Conservation (phyloP, 495 filamentous ascomycete genomes). For the Hyaloscypha bicolor region DNA sequence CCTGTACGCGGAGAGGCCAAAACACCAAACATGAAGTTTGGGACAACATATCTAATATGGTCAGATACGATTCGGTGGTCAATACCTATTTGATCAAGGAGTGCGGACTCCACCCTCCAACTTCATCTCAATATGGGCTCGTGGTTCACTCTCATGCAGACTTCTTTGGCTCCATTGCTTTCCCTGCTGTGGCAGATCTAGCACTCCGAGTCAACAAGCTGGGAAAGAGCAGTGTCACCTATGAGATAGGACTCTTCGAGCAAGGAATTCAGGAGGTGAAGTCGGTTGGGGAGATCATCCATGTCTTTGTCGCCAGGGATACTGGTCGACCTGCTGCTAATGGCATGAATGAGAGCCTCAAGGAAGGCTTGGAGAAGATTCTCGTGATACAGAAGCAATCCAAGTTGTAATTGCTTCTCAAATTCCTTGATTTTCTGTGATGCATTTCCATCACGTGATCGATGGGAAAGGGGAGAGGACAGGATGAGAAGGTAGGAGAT, state of each 20-base stretch:
- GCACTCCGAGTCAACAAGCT: constrained; percentile 82
- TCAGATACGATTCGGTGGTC: constrained; percentile 77
- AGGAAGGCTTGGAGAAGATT: constrained; percentile 51
- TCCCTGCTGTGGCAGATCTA: constrained; percentile 80
- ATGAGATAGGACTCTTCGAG: constrained; percentile 89
- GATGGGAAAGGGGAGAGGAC: background rate
- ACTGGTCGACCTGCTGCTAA: constrained; percentile 62
- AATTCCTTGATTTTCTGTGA: background rate
- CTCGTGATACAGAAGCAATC: constrained; percentile 11
- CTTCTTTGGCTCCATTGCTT: constrained; percentile 83
- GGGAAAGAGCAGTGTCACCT: constrained; percentile 86
- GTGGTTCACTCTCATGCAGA: constrained; percentile 83
- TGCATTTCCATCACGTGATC: background rate
- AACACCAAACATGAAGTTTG: background rate
- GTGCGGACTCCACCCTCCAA: constrained; percentile 73
- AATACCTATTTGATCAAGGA: constrained; percentile 86
- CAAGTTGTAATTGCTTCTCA: background rate
- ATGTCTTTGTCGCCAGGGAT: constrained; percentile 83
- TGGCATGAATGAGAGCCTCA: constrained; percentile 60
- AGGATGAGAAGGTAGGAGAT: background rate
- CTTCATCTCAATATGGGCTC: constrained; percentile 70
- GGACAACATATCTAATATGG: background rate
- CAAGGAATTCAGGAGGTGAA: constrained; percentile 72
- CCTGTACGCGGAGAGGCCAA: constrained; percentile 59
- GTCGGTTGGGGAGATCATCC: constrained; percentile 83